phyloP scores from a whole-genome alignment of 176 grass and related monocot species.

The Bonia amplexicaulis region DNA sequence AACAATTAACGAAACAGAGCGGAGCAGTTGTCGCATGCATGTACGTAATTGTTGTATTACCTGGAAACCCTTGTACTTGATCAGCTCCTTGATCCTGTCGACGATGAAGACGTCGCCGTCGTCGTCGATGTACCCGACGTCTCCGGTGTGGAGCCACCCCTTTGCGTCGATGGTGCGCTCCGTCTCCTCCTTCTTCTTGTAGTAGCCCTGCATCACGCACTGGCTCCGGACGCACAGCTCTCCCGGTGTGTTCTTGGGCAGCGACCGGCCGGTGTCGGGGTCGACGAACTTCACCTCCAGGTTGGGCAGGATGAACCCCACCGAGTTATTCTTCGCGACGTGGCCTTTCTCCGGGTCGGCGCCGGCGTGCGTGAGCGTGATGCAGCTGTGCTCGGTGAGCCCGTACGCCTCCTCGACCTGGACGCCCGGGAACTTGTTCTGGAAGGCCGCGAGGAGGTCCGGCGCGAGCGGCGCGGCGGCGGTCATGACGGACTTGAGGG shows the following conservation, averaged over 20 bases:
- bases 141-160: slow-evolving; percentile 78
- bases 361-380: no score
- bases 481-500: slow-evolving; percentile 71
- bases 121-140: slow-evolving; percentile 86
- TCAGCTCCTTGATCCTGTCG: slow-evolving; percentile 84
- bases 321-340: no score
- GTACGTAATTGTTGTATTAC: slow-evolving; percentile 18
- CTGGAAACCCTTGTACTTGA: slow-evolving; percentile 97
- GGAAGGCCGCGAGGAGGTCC: slow-evolving; percentile 57
- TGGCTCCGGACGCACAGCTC: slow-evolving; percentile 65
- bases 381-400: slow-evolving; percentile 44
- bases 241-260: no score
- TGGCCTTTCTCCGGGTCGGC: no score
- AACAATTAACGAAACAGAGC: background rate
- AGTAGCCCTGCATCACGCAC: no score
- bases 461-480: slow-evolving; percentile 73
- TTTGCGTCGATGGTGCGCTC: no score
- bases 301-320: no score
- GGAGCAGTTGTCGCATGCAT: background rate
- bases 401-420: slow-evolving; percentile 92
- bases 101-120: slow-evolving; percentile 88
- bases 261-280: no score
- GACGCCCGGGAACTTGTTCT: slow-evolving; percentile 59
- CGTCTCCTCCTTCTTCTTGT: no score
- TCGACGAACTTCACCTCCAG: no score